phyloP scores from a whole-genome alignment of 2,329 filamentous ascomycete genomes.

The Hawksworthiomyces lignivorus region DNA sequence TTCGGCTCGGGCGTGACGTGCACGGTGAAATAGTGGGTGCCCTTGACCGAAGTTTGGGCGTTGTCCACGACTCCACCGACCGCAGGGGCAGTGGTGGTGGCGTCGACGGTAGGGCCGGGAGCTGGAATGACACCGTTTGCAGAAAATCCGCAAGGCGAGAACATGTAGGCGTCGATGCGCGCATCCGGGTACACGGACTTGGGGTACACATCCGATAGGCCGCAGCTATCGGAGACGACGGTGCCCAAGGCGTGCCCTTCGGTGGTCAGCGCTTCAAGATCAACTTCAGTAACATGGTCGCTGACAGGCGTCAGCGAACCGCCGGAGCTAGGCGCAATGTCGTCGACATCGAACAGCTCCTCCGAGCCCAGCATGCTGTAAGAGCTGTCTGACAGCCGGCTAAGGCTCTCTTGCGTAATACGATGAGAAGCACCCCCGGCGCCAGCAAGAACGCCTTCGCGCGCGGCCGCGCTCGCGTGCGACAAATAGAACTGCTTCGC shows the following conservation, averaged over 20 bases:
- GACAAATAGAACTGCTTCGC: constrained; percentile 64
- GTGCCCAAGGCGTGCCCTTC: constrained; percentile 92
- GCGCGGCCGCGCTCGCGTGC: constrained; percentile 81
- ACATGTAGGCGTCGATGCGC: constrained; percentile 90
- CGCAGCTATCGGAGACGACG: constrained; percentile 83
- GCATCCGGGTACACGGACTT: constrained; percentile 82
- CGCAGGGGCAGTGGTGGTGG: constrained; percentile 29
- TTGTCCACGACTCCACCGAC: constrained; percentile 32
- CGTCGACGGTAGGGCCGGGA: constrained; percentile 44
- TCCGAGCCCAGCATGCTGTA: constrained; percentile 39
- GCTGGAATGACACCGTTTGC: constrained; percentile 93
- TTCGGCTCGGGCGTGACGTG: constrained; percentile 96
- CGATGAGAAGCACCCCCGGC: constrained; percentile 35
- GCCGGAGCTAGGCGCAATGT: constrained; percentile 49
- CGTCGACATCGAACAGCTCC: constrained; percentile 71
- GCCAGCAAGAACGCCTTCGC: constrained; percentile 64
- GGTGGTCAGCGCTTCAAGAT: constrained; percentile 68
- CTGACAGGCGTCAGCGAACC: constrained; percentile 50
- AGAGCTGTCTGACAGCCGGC: constrained; percentile 46
- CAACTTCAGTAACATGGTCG: constrained; percentile 43
- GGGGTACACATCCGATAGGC: constrained; percentile 83
- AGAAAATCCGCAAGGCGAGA: constrained; percentile 93
- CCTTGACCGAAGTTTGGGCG: constrained; percentile 39
- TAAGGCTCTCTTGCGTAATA: constrained; percentile 50
- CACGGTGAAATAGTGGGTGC: constrained; percentile 85